These are phyloP conservation scores for Phytophthora hibernalis DNA, from an alignment of 352 stramenopile genomes.

Conservation along the genomic window DNA sequence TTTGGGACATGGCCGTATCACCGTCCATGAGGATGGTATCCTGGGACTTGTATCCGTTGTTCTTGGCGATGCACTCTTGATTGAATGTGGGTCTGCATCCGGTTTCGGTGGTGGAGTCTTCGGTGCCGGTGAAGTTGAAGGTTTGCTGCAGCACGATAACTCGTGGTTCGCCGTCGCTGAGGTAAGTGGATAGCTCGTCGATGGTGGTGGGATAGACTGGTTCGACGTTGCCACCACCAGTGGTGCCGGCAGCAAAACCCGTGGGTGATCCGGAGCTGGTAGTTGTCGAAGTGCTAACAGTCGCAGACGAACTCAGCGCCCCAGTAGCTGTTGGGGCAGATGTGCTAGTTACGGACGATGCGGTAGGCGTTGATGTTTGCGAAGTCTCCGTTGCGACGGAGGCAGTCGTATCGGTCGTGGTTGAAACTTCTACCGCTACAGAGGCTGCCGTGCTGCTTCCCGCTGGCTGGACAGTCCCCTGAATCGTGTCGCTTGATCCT, in stretches of 20 bases:
- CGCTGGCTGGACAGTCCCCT: background rate
- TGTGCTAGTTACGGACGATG: background rate
- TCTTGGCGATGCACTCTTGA: slow-evolving; percentile 36
- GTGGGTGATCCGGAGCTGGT: slow-evolving; percentile 8
- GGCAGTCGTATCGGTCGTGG: background rate
- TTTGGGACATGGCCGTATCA: slow-evolving; percentile 42
- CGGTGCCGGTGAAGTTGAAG: slow-evolving; percentile 47
- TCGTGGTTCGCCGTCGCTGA: slow-evolving; percentile 31
- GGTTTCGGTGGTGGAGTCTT: slow-evolving; percentile 48
- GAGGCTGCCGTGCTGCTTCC: background rate
- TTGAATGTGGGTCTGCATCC: slow-evolving; percentile 40
- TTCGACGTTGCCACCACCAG: slow-evolving; percentile 33
- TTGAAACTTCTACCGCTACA: background rate
- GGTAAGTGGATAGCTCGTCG: slow-evolving; percentile 37
- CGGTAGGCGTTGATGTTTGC: no score
- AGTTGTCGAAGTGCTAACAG: background rate
- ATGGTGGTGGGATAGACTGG: slow-evolving; percentile 40
- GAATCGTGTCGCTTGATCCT: slow-evolving; percentile 3
- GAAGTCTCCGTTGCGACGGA: background rate
- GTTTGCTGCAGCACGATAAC: slow-evolving; percentile 50
- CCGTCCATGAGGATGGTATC: slow-evolving; percentile 46
- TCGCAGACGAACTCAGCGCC: background rate
- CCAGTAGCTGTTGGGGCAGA: background rate
- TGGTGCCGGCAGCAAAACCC: slow-evolving; percentile 38
- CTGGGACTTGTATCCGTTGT: slow-evolving; percentile 49